Base-by-base conservation (phyloP, 108 stramenopile species). In the Mayamaea pseudoterrestris region DNA sequence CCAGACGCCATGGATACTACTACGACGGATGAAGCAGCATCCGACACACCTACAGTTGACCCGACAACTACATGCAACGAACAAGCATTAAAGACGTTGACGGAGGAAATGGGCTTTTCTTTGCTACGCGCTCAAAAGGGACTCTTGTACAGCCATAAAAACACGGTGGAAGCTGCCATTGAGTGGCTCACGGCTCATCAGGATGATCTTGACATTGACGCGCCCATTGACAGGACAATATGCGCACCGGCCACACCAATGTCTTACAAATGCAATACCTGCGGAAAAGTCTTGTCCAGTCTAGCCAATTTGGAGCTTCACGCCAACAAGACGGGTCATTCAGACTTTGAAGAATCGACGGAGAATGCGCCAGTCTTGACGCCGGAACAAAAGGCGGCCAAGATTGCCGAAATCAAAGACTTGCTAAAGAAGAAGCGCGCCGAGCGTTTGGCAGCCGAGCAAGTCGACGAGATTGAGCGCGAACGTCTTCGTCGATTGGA, bases 181-280 rank as follows among this genome's bases (percentile, higher is more conserved):
- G 85, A 93, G 44, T 96, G 95, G 95, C 58, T 96, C 8, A 71
- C 78, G 76, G 58, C 73, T 23, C 93, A 96, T 73, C 93, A 96
- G 73, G 93, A 90, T 44, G 88, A 90, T 65, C 73, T 26, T 11
- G 77, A 93, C 43, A 95, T 93, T 73, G 94, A 95, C 55, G 80
- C 83, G 18, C 85, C 91, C 22, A 89, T 93, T 55, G n/a, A n/a
- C n/a, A n/a, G n/a, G n/a, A n/a, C n/a, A n/a, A n/a, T n/a, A n/a
- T n/a, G n/a, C n/a, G n/a, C n/a, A n/a, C 74, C 86, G 35, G 65
- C 60, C 16, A 57, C 68, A 20, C 85, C 87, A 11, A 58, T 73
- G 57, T 83, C 80, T 40, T 84, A 90, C 68, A 90, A 90, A 58
- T 93, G 92, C 65, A 83, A 85, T 42, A 77, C 84, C 14, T 84